Evolutionary conservation across 139 green algal genomes (phyloP).

Genomic region (Chara braunii): DNA sequence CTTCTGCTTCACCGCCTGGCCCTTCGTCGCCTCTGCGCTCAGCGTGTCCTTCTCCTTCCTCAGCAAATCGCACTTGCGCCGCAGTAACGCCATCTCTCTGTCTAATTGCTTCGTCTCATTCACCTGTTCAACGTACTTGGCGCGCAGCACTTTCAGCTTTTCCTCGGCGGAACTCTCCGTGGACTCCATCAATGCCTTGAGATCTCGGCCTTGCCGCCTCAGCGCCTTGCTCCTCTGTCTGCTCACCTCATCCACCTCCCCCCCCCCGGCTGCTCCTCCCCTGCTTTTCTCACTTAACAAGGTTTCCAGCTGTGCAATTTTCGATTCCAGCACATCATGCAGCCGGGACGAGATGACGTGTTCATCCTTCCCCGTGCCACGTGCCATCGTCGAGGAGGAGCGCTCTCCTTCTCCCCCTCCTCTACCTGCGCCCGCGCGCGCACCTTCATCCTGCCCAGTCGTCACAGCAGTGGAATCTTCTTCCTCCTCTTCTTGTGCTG

Average conservation of each 20-base stretch:
- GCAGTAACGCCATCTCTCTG: background rate
- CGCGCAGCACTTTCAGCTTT: background rate
- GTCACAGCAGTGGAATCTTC: too few species aligned
- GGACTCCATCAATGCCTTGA: background rate
- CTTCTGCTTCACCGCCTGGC: constrained; percentile 19
- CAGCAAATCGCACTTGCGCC: constrained; percentile 1
- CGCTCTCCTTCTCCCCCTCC: too few species aligned
- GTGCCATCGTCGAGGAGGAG: too few species aligned
- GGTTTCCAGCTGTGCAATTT: background rate
- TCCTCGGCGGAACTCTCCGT: background rate
- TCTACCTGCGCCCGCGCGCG: too few species aligned
- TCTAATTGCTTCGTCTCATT: constrained; percentile 13
- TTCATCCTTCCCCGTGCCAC: too few species aligned
- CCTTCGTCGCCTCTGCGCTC: constrained; percentile 9
- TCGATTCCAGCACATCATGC: background rate
- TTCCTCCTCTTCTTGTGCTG: too few species aligned
- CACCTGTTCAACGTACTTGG: background rate
- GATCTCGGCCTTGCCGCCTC: background rate
- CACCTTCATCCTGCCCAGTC: too few species aligned
- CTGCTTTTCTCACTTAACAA: background rate
- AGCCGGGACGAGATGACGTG: background rate
- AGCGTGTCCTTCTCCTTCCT: constrained; percentile 19
- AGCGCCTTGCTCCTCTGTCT: background rate
- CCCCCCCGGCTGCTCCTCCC: background rate
- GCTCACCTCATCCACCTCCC: background rate